Evolutionary conservation across 768 basidiomycete genomes (phyloP).

Genomic region (Hirschioporus abietinus): DNA sequence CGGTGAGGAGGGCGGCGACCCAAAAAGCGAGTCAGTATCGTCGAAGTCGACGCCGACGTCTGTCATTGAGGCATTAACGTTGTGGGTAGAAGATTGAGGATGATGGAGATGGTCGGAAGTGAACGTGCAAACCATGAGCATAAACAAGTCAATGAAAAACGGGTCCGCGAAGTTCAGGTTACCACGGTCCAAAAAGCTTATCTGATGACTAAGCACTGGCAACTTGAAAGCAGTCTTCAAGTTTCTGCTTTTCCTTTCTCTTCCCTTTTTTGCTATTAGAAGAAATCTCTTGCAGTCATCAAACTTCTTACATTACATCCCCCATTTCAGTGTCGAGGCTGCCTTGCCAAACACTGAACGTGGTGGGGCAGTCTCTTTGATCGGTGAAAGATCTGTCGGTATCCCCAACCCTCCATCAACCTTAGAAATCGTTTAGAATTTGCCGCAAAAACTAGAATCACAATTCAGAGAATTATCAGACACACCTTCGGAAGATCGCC

Average conservation of each 20-base stretch:
- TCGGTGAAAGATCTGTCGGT: constrained; percentile 61
- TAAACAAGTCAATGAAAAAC: constrained; percentile 6
- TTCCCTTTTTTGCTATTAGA: background rate
- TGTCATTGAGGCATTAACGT: constrained; percentile 8
- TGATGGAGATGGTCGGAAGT: background rate
- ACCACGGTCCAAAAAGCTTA: background rate
- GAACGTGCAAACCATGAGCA: constrained; percentile 1
- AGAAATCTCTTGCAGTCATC: background rate
- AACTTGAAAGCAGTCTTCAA: too few relatives aligned
- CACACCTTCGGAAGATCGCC: constrained; percentile 36
- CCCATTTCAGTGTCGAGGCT: background rate
- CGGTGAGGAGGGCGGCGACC: constrained; percentile 69
- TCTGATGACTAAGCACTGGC: constrained; percentile 2
- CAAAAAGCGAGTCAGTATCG: constrained; percentile 74
- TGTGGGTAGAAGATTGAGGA: background rate
- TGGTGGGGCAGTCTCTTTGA: constrained; percentile 51
- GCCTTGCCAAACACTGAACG: constrained; percentile 29
- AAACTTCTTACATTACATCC: background rate
- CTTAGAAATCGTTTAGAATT: constrained; percentile 9
- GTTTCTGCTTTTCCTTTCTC: background rate
- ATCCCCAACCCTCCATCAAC: constrained; percentile 48
- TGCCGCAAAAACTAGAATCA: constrained; percentile 14
- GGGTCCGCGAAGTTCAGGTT: background rate
- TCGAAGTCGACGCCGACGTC: constrained; percentile 27
- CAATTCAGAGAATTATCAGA: constrained; percentile 5